Percentiles rank a stretch among this genome's conserved stretches.
Evolutionary conservation across 176 grass and related monocot species (phyloP).

Genomic region (Phoenix roebelenii): DNA sequence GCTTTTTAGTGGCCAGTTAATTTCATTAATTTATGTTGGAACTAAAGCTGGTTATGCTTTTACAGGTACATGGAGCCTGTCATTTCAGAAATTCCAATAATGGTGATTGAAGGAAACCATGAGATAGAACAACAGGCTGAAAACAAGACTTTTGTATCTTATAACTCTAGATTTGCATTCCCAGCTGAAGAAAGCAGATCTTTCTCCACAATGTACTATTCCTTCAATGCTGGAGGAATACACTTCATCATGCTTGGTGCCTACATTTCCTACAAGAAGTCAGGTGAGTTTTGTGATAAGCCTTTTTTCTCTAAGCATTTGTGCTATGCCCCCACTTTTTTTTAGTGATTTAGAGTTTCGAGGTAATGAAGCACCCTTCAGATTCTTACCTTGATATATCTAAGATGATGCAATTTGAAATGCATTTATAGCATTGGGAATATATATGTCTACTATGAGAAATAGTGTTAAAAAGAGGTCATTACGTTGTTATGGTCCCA

Average conservation of each 20-base stretch:
- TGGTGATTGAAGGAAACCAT: constrained; percentile 88
- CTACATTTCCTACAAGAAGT: constrained; percentile 46
- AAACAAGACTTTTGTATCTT: constrained; percentile 51
- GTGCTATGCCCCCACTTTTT: neutral
- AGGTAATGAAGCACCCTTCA: no score
- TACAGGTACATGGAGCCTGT: constrained; percentile 79
- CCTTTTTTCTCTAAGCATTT: neutral
- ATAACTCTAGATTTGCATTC: constrained; percentile 67
- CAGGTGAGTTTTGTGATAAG: constrained; percentile 20
- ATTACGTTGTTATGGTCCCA: no score
- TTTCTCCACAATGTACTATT: constrained; percentile 77
- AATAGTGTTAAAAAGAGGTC: no score
- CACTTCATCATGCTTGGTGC: constrained; percentile 81
- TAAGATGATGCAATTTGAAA: no score
- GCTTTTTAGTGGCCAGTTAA: no score
- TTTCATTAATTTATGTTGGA: neutral
- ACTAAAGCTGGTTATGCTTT: constrained; percentile 1
- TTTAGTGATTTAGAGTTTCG: neutral
- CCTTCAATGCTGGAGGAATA: constrained; percentile 72
- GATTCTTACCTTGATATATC: no score
- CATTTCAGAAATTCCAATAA: constrained; percentile 58
- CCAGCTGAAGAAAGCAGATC: constrained; percentile 55
- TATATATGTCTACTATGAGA: no score
- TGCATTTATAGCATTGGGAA: no score
- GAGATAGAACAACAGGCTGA: constrained; percentile 62